Conservation (phyloP, 129 eudicot species). For the Kitagawia praeruptora region DNA sequence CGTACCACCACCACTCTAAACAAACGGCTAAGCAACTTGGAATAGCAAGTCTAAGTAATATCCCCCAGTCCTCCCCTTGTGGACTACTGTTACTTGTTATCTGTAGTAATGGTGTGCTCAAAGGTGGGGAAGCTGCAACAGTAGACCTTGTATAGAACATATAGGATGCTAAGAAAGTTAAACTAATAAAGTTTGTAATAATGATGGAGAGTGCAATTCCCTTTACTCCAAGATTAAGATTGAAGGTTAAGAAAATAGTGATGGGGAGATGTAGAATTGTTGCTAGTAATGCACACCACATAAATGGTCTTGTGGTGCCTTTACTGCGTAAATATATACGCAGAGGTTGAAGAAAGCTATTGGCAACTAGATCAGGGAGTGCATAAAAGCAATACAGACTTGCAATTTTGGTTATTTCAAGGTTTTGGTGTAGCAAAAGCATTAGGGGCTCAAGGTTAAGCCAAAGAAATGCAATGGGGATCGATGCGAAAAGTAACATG, state of each 20-base stretch:
- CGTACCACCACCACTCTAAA: slow-evolving; percentile 99
- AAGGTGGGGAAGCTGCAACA: slow-evolving; percentile 4
- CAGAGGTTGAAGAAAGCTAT: slow-evolving; percentile 75
- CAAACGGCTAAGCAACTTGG: slow-evolving; percentile 83
- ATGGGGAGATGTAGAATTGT: slow-evolving; percentile 61
- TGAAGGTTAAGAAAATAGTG: slow-evolving; percentile 61
- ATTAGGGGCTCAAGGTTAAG: slow-evolving; percentile 73
- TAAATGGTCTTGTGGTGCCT: slow-evolving; percentile 79
- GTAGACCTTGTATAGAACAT: slow-evolving; percentile 32
- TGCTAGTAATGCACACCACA: slow-evolving; percentile 72
- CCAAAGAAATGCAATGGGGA: slow-evolving; percentile 80
- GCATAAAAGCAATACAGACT: slow-evolving; percentile 70
- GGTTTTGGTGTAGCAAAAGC: slow-evolving; percentile 73
- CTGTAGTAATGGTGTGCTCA: slow-evolving; percentile 20
- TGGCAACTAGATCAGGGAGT: slow-evolving; percentile 84
- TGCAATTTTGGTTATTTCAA: slow-evolving; percentile 54
- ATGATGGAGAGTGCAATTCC: slow-evolving; percentile 75
- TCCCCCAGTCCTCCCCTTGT: slow-evolving; percentile 62
- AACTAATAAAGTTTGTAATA: slow-evolving; percentile 56
- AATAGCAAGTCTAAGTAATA: slow-evolving; percentile 63
- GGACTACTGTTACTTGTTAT: slow-evolving; percentile 25
- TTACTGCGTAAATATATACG: slow-evolving; percentile 84
- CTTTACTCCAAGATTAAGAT: slow-evolving; percentile 56
- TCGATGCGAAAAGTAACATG: slow-evolving; percentile 51
- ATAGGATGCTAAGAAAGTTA: slow-evolving; percentile 50